A percentile compares a stretch with the other conserved stretches of the same genome.
phyloP scores from a whole-genome alignment of 495 filamentous ascomycete genomes.

The Penicillium psychrofluorescens region DNA sequence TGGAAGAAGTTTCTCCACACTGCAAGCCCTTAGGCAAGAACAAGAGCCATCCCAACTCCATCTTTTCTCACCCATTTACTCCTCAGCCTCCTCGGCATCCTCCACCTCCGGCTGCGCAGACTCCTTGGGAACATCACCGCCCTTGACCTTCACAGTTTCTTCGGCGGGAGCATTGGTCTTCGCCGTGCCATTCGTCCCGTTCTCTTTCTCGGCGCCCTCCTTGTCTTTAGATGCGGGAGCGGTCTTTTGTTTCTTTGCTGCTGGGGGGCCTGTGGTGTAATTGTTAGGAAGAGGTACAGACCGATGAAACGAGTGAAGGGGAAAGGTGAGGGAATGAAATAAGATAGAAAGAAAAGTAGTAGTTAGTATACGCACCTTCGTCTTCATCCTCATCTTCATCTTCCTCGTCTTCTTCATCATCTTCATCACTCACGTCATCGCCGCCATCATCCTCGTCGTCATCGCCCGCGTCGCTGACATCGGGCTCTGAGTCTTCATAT shows the following conservation, averaged over 20 bases:
- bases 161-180: slow-evolving; percentile 36
- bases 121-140: slow-evolving; percentile 39
- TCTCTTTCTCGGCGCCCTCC: slow-evolving; percentile 7
- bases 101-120: slow-evolving; percentile 32
- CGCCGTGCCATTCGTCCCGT: slow-evolving; percentile 26
- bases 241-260: slow-evolving; percentile 31
- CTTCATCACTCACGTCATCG: slow-evolving; percentile 15
- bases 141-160: slow-evolving; percentile 37
- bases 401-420: slow-evolving; percentile 13
- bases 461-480: slow-evolving; percentile 35
- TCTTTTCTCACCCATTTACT: slow-evolving; percentile 1
- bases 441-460: slow-evolving; percentile 31
- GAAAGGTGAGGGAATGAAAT: not conserved
- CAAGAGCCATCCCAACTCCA: not conserved
- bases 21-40: not conserved
- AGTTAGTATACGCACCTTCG: slow-evolving; percentile 16
- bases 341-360: not conserved
- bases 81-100: slow-evolving; percentile 29
- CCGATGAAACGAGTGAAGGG: too few relatives aligned
- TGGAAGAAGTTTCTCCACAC: too few relatives aligned
- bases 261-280: slow-evolving; percentile 25
- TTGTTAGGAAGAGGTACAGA: slow-evolving; percentile 4
- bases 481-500: slow-evolving; percentile 42
- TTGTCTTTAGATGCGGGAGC: slow-evolving; percentile 14
- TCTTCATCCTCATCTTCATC: slow-evolving; percentile 20